Conservation (phyloP, 2,329 filamentous ascomycete genomes). For the Fusarium heterosporum region DNA sequence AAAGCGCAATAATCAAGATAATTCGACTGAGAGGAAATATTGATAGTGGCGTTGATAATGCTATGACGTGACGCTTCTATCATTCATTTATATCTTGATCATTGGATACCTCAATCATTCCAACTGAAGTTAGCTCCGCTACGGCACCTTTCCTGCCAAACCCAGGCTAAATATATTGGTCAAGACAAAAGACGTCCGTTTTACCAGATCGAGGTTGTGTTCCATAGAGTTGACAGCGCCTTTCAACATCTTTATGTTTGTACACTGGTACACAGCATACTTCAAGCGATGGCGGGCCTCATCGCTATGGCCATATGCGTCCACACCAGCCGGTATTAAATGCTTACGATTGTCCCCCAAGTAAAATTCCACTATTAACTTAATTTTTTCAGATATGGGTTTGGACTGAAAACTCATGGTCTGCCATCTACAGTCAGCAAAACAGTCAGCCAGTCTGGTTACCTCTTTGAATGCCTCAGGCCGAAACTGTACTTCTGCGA, state of each 20-base stretch:
- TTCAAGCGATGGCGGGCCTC: neutral
- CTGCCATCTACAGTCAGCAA: neutral
- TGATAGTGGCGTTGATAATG: slow-evolving; percentile 18
- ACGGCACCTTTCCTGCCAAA: neutral
- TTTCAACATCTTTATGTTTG: neutral
- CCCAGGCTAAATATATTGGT: too few relatives aligned
- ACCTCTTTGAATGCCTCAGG: slow-evolving; percentile 24
- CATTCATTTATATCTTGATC: slow-evolving; percentile 8
- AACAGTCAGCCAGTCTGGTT: neutral
- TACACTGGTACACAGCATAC: neutral
- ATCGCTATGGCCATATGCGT: neutral
- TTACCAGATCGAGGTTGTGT: too few relatives aligned
- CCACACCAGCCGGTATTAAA: neutral
- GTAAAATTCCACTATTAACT: neutral
- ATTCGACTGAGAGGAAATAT: neutral
- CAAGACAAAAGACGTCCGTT: too few relatives aligned
- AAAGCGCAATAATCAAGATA: neutral
- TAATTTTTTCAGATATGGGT: neutral
- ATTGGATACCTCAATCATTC: slow-evolving; percentile 29
- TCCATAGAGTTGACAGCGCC: too few relatives aligned
- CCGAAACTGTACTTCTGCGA: neutral
- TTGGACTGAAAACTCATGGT: neutral
- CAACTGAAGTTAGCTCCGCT: slow-evolving; percentile 17
- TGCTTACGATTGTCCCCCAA: neutral
- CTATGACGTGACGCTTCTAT: slow-evolving; percentile 44